Evolutionary conservation across 441 rosid species (phyloP).

Genomic region (Populus hybrid): DNA sequence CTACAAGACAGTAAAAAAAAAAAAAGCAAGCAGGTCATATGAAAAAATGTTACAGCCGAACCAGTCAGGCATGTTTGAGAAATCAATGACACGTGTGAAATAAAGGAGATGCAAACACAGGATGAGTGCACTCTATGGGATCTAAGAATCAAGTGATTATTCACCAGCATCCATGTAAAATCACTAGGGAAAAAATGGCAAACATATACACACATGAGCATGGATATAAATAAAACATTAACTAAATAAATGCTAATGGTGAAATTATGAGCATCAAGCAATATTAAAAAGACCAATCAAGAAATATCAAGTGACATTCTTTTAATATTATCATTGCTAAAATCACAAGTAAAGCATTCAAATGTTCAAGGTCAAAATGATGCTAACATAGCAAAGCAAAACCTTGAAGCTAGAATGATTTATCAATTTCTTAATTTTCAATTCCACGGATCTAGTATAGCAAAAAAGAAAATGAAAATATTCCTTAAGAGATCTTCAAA

Average conservation of each 20-base stretch:
- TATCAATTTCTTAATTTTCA: not conserved
- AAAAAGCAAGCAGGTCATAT: slow-evolving; percentile 2
- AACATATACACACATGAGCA: not conserved
- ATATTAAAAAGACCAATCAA: not conserved
- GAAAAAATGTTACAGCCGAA: not conserved
- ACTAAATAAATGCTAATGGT: not conserved
- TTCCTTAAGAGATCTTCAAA: not conserved
- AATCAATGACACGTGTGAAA: not conserved
- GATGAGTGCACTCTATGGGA: not conserved
- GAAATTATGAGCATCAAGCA: not conserved
- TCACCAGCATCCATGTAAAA: not conserved
- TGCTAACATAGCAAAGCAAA: not conserved
- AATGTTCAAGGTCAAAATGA: not conserved
- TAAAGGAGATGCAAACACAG: slow-evolving; percentile 2
- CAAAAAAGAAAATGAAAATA: not conserved
- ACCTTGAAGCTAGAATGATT: not conserved
- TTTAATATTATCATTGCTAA: not conserved
- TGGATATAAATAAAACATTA: not conserved
- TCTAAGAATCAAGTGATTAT: not conserved
- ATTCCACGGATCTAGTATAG: not conserved
- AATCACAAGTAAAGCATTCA: not conserved
- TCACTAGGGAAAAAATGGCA: not conserved
- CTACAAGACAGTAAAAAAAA: slow-evolving; percentile 38
- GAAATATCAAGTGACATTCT: not conserved
- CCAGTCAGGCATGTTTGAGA: not conserved